Conservation (phyloP, 1,284 basidiomycete genomes). For the Fomitopsis pinicola region DNA sequence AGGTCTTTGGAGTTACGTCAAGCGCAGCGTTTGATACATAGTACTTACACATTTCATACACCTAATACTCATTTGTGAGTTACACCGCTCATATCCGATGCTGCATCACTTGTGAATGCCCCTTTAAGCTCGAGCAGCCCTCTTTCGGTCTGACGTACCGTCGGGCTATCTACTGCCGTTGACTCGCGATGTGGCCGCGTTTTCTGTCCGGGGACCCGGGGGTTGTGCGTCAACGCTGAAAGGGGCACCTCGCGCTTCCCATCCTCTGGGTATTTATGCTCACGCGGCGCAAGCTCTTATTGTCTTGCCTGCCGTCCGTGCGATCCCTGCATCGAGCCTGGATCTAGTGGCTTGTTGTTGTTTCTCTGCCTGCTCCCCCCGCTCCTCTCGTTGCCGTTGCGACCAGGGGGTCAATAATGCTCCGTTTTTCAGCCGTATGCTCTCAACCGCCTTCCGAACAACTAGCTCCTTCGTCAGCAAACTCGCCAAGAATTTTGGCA, state of each 20-base stretch:
- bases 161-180: background rate
- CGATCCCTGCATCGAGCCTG: background rate
- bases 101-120: constrained; percentile 9
- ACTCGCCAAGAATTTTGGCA: background rate
- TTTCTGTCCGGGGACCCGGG: background rate
- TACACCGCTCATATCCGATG: constrained; percentile 12
- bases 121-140: constrained; percentile 15
- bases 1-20: constrained; percentile 90
- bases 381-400: constrained; percentile 1
- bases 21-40: constrained; percentile 62
- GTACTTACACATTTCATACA: constrained; percentile 25
- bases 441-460: background rate
- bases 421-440: background rate
- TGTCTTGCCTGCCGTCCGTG: constrained; percentile 5
- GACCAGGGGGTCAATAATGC: background rate
- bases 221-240: constrained; percentile 1
- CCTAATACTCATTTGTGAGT: constrained; percentile 25
- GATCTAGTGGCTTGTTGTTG: background rate
- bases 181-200: background rate
- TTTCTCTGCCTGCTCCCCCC: background rate
- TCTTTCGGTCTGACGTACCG: background rate
- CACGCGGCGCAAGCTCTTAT: constrained; percentile 2
- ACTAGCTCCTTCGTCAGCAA: background rate
- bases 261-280: constrained; percentile 3
- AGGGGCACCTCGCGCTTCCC: constrained; percentile 1